Evolutionary conservation across 2,329 filamentous ascomycete species (phyloP).

Genomic region (Ascochyta koolunga): DNA sequence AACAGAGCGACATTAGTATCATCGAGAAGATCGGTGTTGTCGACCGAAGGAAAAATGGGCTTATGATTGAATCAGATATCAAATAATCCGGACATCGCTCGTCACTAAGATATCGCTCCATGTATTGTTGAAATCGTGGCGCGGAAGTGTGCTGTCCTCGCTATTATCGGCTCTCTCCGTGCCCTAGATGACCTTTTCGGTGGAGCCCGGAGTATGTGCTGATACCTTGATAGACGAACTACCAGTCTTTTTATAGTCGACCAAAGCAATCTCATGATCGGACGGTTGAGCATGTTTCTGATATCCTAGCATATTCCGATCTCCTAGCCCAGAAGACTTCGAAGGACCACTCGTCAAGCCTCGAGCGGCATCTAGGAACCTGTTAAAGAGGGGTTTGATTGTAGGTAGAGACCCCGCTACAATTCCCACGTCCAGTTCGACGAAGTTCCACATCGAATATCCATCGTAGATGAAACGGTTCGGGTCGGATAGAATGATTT

Average conservation of each 20-base stretch:
- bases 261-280: neutral
- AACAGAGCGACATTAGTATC: too few relatives aligned
- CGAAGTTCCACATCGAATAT: constrained; percentile 54
- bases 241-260: neutral
- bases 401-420: constrained; percentile 50
- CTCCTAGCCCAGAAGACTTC: neutral
- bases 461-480: constrained; percentile 47
- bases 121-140: too few relatives aligned
- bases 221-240: neutral
- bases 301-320: neutral
- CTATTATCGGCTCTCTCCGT: neutral
- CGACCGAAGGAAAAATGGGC: too few relatives aligned
- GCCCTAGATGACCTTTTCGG: neutral
- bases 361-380: constrained; percentile 33
- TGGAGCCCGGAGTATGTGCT: neutral
- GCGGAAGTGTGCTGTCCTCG: constrained; percentile 1
- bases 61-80: too few relatives aligned
- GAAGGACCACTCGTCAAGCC: neutral
- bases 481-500: constrained; percentile 38
- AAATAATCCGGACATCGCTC: too few relatives aligned
- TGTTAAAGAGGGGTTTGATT: constrained; percentile 41
- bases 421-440: constrained; percentile 53
- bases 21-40: too few relatives aligned
- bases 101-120: too few relatives aligned
- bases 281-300: neutral